A percentile compares a stretch with the other conserved stretches of the same genome.
phyloP scores from a whole-genome alignment of 345 rosid species.

The Physaria fendleri region DNA sequence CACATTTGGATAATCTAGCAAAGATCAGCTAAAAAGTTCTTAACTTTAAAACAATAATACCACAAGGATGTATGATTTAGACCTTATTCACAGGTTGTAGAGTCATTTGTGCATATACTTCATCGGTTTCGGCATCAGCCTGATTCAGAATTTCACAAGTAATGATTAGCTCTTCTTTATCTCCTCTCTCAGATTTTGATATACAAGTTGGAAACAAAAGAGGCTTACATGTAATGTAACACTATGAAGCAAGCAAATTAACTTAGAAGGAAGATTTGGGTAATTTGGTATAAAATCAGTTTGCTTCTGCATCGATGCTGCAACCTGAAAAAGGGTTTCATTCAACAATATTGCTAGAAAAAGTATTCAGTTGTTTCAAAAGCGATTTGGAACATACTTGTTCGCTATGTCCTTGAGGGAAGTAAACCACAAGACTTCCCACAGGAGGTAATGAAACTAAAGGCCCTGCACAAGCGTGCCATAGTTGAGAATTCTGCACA shows the following conservation, averaged over 20 bases:
- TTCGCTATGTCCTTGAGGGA: conserved; percentile 98
- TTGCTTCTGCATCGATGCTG: conserved; percentile 86
- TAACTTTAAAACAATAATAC: not conserved
- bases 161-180: conserved; percentile 6
- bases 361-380: not conserved
- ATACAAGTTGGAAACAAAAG: not conserved
- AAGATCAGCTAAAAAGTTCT: not conserved
- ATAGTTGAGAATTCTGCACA: conserved; percentile 94
- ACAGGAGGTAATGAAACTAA: conserved; percentile 86
- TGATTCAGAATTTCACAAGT: conserved; percentile 33
- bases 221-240: conserved; percentile 71
- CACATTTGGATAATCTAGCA: not conserved
- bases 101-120: conserved; percentile 98
- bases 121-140: conserved; percentile 97
- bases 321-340: conserved; percentile 56
- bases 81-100: conserved; percentile 63
- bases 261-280: conserved; percentile 84
- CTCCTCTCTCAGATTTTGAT: not conserved
- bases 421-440: conserved; percentile 93
- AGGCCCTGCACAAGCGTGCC: conserved; percentile 99
- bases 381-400: conserved; percentile 43
- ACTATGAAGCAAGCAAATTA: conserved; percentile 74
- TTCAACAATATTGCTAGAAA: not conserved
- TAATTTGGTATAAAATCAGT: conserved; percentile 74
- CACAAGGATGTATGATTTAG: conserved; percentile 14